A percentile compares a stretch with the other conserved stretches of the same genome.
Conservation (phyloP, 108 stramenopile species). For the Poteriospumella lacustris region DNA sequence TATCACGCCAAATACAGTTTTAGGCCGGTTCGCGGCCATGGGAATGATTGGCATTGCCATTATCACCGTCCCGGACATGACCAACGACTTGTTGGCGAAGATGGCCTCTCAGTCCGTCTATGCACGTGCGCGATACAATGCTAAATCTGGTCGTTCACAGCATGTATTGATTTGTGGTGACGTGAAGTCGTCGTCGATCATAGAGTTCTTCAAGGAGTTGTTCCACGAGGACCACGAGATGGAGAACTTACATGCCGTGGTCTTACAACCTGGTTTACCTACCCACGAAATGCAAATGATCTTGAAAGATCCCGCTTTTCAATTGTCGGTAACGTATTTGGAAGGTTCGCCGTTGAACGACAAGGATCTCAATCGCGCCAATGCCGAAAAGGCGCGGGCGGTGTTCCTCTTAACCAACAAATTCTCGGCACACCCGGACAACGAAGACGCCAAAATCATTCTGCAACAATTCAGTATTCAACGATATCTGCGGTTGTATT, state of each 20-base stretch:
- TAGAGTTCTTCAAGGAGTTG: slow-evolving; percentile 17
- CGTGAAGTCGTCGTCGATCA: not conserved
- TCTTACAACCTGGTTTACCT: not conserved
- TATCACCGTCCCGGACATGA: slow-evolving; percentile 16
- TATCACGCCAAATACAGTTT: not conserved
- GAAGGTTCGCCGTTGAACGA: not conserved
- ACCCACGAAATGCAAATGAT: not conserved
- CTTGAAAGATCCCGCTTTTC: not conserved
- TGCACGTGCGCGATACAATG: not conserved
- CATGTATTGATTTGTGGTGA: slow-evolving; percentile 24
- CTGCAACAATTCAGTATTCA: slow-evolving; percentile 22
- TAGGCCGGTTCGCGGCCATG: slow-evolving; percentile 19
- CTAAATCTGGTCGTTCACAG: not conserved
- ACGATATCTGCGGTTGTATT: not conserved
- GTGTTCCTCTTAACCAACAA: slow-evolving; percentile 6
- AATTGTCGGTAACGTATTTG: not conserved
- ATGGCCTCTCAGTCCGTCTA: not conserved
- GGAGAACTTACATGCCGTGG: not conserved
- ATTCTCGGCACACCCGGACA: not conserved
- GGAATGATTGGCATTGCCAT: slow-evolving; percentile 2
- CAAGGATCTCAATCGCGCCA: not conserved
- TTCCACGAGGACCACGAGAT: slow-evolving; percentile 20
- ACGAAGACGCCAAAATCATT: slow-evolving; percentile 15
- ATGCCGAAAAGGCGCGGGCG: not conserved
- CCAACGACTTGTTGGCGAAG: slow-evolving; percentile 1